Conservation (phyloP, 2,329 filamentous ascomycete species). For the Penicillium vulpinum region DNA sequence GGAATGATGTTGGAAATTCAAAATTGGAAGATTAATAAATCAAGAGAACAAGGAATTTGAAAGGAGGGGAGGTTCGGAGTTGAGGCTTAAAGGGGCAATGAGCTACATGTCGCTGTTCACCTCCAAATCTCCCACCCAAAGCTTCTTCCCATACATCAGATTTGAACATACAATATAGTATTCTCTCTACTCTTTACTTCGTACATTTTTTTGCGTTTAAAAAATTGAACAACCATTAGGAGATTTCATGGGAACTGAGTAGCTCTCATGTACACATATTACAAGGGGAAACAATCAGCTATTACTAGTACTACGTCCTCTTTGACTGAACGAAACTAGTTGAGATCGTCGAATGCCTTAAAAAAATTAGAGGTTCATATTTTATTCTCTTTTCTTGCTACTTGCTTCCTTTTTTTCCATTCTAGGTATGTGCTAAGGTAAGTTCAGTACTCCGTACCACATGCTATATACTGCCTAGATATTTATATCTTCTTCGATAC, state of each 20-base stretch:
- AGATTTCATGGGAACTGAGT: background rate
- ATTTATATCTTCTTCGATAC: background rate
- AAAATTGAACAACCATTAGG: background rate
- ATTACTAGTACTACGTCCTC: background rate
- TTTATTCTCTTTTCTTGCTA: background rate
- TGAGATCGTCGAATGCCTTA: conserved; percentile 2
- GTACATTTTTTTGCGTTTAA: background rate
- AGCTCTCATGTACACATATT: background rate
- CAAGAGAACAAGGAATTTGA: background rate
- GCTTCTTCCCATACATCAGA: background rate
- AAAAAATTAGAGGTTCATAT: conserved; percentile 6
- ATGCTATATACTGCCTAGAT: background rate
- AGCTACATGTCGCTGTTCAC: background rate
- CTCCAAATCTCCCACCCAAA: background rate
- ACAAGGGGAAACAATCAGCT: background rate
- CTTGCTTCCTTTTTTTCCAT: background rate
- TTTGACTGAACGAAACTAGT: background rate
- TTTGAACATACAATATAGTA: background rate
- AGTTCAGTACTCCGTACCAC: background rate
- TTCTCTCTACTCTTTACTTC: background rate
- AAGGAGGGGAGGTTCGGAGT: conserved; percentile 3
- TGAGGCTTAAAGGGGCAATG: conserved; percentile 3
- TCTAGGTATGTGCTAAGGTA: background rate
- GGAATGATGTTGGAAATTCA: background rate
- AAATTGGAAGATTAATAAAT: background rate